These are phyloP conservation scores for Ganoderma boninense DNA, from an alignment of 1,284 basidiomycete species.

Conservation along the genomic window DNA sequence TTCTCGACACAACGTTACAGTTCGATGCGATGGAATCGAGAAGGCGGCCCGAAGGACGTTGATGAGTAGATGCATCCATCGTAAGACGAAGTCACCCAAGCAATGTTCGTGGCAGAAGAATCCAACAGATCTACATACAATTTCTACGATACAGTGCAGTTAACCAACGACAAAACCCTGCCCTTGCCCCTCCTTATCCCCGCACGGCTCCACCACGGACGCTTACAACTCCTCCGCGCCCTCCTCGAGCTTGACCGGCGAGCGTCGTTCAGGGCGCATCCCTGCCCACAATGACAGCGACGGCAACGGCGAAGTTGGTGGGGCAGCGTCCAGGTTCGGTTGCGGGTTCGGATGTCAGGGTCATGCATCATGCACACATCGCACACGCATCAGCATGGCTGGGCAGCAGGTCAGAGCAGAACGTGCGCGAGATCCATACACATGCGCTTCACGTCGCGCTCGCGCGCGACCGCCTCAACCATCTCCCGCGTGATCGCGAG, in stretches of 20 bases:
- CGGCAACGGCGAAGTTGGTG: neutral
- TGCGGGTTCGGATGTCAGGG: neutral
- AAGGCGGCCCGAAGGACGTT: neutral
- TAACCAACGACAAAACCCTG: neutral
- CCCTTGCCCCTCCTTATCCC: neutral
- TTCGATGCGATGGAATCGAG: neutral
- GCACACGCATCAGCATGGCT: neutral
- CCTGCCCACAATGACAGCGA: slow-evolving; percentile 5
- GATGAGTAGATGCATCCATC: neutral
- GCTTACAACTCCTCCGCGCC: slow-evolving; percentile 20
- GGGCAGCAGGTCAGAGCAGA: slow-evolving; percentile 44
- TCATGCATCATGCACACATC: neutral
- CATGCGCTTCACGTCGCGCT: slow-evolving; percentile 71
- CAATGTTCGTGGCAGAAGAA: neutral
- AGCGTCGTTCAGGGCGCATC: neutral
- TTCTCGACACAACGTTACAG: neutral
- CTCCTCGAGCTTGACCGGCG: neutral
- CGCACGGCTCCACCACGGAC: slow-evolving; percentile 21
- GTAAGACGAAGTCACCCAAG: neutral
- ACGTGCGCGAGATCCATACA: slow-evolving; percentile 66
- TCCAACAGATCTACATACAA: neutral
- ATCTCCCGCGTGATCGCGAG: slow-evolving; percentile 75
- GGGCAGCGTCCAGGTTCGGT: neutral
- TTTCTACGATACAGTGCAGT: neutral
- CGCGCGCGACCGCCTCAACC: slow-evolving; percentile 73